Base-by-base conservation (phyloP, 2,329 filamentous ascomycete genomes). In the Sarocladiaceae sp. region DNA sequence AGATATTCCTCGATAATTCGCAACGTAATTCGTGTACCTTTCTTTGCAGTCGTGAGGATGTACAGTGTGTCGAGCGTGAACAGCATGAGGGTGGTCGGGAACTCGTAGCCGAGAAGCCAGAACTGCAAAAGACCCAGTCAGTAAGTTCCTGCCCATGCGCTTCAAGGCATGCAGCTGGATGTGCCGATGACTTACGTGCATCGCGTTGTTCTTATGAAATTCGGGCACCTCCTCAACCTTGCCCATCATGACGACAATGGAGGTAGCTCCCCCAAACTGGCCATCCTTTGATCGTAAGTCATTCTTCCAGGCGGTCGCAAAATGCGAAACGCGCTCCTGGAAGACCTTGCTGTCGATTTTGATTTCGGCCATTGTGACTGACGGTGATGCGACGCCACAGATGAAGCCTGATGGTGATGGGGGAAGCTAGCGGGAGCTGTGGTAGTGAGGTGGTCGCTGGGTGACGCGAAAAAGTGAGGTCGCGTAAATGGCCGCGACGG, bases 41-140 rank as follows among this genome's bases (percentile, higher is more conserved):
- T 98, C 70, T 98, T 98, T 47, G 88, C 84, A 5, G 93, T 98
- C 6, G 93, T 98, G 52, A 98, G 82, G 48, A 97, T 84, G 67
- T 93, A 94, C 55, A 97, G 74, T 37, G 82, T 81, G 49, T 97
- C 93, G 49, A 83, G 71, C 1, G 91, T 97, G 63, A 98, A 82
- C 43, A 98, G 76, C 73, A 98, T 88, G 51, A 98, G 73, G 0
- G 93, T 98, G 31, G 91, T 90, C 26, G 93, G 93, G 60, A 98
- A 98, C 65, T 98, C 93, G 73, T 98, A 98, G 57, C 93, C 93
- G 50, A 98, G 79, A 45, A 98, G 76, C 94, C 94, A 98, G 67
- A 97, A 95, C 90, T 96, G 64, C 48, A 53, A 33, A n/a, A n/a
- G n/a, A n/a, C 35, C 39, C 29, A 23, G 55, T 56, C 46, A 53